phyloP scores from a whole-genome alignment of 2,329 filamentous ascomycete species.

The Ascochyta fabae region DNA sequence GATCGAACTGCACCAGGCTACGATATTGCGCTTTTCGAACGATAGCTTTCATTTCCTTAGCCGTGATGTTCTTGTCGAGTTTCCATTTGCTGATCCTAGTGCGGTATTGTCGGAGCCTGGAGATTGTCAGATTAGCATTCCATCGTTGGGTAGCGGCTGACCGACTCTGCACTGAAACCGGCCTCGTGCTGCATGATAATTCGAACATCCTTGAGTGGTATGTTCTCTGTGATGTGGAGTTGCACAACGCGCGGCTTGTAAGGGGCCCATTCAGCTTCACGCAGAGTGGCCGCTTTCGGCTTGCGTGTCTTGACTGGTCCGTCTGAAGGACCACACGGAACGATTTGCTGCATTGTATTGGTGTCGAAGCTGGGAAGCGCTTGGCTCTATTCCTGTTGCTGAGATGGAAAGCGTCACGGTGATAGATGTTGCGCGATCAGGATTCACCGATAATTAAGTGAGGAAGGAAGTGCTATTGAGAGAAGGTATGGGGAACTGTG shows the following conservation, averaged over 20 bases:
- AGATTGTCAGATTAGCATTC: neutral
- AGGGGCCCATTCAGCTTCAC: slow-evolving; percentile 27
- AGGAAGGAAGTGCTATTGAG: neutral
- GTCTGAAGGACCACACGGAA: neutral
- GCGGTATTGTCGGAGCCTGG: slow-evolving; percentile 28
- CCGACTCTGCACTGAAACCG: slow-evolving; percentile 28
- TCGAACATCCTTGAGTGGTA: slow-evolving; percentile 17
- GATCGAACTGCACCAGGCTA: slow-evolving; percentile 23
- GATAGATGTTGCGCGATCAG: neutral
- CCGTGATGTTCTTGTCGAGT: slow-evolving; percentile 30
- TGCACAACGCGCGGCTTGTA: slow-evolving; percentile 24
- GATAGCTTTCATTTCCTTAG: slow-evolving; percentile 29
- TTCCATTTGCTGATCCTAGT: slow-evolving; percentile 27
- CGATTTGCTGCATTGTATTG: neutral
- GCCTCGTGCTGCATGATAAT: slow-evolving; percentile 16
- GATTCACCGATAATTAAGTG: neutral
- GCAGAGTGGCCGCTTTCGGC: slow-evolving; percentile 29
- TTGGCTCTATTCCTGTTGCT: neutral
- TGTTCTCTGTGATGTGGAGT: slow-evolving; percentile 16
- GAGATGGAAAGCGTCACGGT: neutral
- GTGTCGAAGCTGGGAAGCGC: neutral
- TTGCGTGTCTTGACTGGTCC: slow-evolving; percentile 17
- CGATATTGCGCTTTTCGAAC: slow-evolving; percentile 28
- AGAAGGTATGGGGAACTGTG: neutral
- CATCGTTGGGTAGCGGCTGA: neutral